Base-by-base conservation (phyloP, 106 monocot genomes). In the Phalaenopsis aphrodite region DNA sequence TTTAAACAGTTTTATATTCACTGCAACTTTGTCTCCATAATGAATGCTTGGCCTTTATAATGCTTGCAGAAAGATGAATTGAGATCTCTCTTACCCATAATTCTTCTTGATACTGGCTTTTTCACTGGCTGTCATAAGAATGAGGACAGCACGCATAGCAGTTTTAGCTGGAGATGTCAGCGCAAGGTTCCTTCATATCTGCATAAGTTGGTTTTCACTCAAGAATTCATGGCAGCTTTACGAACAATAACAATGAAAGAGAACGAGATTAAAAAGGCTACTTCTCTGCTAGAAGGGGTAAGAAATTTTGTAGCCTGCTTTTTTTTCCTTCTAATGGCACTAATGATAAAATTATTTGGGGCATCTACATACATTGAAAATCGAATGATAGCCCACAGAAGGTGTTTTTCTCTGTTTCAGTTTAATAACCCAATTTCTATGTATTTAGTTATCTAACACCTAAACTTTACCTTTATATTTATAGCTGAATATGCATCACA, bases 161-260 rank as follows among this genome's bases (percentile, higher is more conserved):
- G 77, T 82, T 98, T 90, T 84, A 98, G 94, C 80, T 98, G 92
- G 94, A 94, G 94, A 85, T 92, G 98, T 41, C 87, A 89, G 77
- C 90, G 94, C 68, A 92, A 89, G 84, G 89, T 83, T 83, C 94
- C 94, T 55, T 86, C 88, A 48, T 98, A 98, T 82, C 41, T 92
- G 38, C 81, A 85, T 76, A 92, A 88, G 81, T 47, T 94, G 72
- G 84, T 94, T 73, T 98, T 98, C 78, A 92, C 98, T 80, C 89
- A 92, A 49, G 90, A 94, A 24, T 94, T 94, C 77, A 83, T 98
- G 48, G 58, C 76, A 79, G 83, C 91, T 42, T 83, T 94, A 57
- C 83, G 98, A 64, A 93, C 92, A 4, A 84, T 98, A 83, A 73
- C 90, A 4, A 84, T 98, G 90, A 67, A 84, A 81, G 91, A 98